A percentile compares a stretch with the other conserved stretches of the same genome.
phyloP scores from a whole-genome alignment of 1,284 basidiomycete genomes.

The Irpex sp. region DNA sequence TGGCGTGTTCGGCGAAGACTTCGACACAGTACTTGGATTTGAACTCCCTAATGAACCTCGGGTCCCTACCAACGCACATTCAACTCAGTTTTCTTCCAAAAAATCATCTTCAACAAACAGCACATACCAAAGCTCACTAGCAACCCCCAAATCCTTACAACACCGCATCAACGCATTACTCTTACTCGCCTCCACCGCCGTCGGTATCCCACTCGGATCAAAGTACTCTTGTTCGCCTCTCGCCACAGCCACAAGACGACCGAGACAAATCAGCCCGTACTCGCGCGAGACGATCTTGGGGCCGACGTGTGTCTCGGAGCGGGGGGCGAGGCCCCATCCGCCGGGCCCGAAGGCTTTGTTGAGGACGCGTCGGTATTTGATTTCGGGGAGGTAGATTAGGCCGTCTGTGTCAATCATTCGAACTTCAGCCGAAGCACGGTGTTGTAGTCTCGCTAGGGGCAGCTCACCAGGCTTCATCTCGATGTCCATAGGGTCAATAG shows the following conservation, averaged over 20 bases:
- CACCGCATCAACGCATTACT: constrained; percentile 97
- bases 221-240: constrained; percentile 98
- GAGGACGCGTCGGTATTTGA: constrained; percentile 94
- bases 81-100: no score
- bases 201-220: constrained; percentile 87
- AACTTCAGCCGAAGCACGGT: no score
- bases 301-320: constrained; percentile 89
- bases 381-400: constrained; percentile 93
- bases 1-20: constrained; percentile 79
- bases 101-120: no score
- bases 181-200: constrained; percentile 94
- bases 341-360: constrained; percentile 97
- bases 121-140: constrained; percentile 89
- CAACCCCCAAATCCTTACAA: constrained; percentile 95
- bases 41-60: constrained; percentile 92
- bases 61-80: no score
- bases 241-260: constrained; percentile 89
- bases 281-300: constrained; percentile 89
- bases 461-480: constrained; percentile 89
- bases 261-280: constrained; percentile 92
- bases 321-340: constrained; percentile 94
- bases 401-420: no score
- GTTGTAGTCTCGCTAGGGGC: no score
- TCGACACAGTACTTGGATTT: constrained; percentile 84
- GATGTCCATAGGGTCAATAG: constrained; percentile 76